Evolutionary conservation across 805 yeast species (phyloP).

Genomic region (Wickerhamiella allomyrinae): DNA sequence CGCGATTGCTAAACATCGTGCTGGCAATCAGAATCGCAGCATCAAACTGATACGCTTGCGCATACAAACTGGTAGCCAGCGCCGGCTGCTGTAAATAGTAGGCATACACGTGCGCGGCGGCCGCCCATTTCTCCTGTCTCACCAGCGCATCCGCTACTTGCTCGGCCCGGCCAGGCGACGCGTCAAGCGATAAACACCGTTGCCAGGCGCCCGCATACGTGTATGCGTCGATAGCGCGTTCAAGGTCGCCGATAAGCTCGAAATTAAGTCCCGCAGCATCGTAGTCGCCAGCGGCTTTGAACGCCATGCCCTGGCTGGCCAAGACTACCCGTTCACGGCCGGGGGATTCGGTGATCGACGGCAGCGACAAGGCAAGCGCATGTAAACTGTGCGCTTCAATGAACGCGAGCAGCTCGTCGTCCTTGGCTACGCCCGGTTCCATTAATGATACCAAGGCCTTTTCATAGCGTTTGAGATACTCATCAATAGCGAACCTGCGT

Average conservation of each 20-base stretch:
- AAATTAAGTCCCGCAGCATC: constrained; percentile 67
- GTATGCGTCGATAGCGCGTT: constrained; percentile 57
- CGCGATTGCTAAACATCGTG: constrained; percentile 4
- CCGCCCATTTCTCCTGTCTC: constrained; percentile 48
- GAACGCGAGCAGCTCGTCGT: constrained; percentile 47
- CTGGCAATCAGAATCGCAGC: constrained; percentile 58
- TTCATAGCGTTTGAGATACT: constrained; percentile 48
- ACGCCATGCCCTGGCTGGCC: constrained; percentile 44
- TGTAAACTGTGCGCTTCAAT: constrained; percentile 57
- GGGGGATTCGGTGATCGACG: constrained; percentile 37
- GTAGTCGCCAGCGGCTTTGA: constrained; percentile 42
- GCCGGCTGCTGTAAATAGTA: constrained; percentile 46
- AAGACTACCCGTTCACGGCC: constrained; percentile 39
- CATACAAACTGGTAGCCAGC: constrained; percentile 50
- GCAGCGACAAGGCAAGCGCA: constrained; percentile 48
- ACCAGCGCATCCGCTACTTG: constrained; percentile 41
- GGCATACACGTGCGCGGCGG: constrained; percentile 65
- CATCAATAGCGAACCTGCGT: constrained; percentile 65
- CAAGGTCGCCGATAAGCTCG: constrained; percentile 47
- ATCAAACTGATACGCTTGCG: constrained; percentile 61
- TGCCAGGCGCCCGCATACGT: constrained; percentile 65
- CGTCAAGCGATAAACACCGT: constrained; percentile 56
- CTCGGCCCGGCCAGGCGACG: constrained; percentile 25
- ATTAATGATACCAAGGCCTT: constrained; percentile 55
- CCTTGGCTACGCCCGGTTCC: constrained; percentile 24